Conservation (phyloP, 257 asterid species). For the Jacaranda copaia region DNA sequence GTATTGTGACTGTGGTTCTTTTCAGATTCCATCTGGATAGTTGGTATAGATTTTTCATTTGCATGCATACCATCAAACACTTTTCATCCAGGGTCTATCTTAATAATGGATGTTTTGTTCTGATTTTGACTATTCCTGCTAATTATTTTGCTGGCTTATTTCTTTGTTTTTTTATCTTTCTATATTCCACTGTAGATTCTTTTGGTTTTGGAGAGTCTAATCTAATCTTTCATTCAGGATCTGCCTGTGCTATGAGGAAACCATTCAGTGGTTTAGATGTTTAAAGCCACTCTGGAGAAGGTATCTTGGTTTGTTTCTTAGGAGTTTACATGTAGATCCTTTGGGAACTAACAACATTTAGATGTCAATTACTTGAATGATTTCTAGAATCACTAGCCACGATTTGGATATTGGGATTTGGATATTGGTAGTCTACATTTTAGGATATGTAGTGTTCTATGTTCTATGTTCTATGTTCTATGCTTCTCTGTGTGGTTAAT, state of each 20-base stretch:
- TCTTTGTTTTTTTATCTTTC: too few species aligned
- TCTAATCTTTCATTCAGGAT: slow-evolving; percentile 89
- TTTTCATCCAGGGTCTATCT: slow-evolving; percentile 30
- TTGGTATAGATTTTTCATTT: slow-evolving; percentile 33
- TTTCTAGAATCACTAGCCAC: not conserved
- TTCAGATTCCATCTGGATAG: slow-evolving; percentile 28
- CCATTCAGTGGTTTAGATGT: slow-evolving; percentile 92
- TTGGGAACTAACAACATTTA: slow-evolving; percentile 42
- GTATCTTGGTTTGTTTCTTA: slow-evolving; percentile 91
- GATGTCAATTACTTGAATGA: slow-evolving; percentile 10
- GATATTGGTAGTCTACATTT: slow-evolving; percentile 12
- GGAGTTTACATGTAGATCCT: slow-evolving; percentile 67
- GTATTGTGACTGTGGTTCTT: slow-evolving; percentile 31
- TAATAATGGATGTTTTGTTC: slow-evolving; percentile 22
- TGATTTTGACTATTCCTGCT: slow-evolving; percentile 29
- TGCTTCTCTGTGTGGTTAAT: slow-evolving; percentile 8
- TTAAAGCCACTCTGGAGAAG: slow-evolving; percentile 94
- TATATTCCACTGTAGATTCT: slow-evolving; percentile 36
- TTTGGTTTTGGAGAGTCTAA: slow-evolving; percentile 81
- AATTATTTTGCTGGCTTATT: slow-evolving; percentile 25
- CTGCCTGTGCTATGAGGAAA: slow-evolving; percentile 87
- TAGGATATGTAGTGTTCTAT: slow-evolving; percentile 11
- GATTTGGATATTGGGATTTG: slow-evolving; percentile 19
- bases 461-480: not conserved
- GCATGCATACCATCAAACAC: slow-evolving; percentile 4